Evolutionary conservation across 202 grass and related monocot genomes (phyloP), one percentile per base, ranked within the genome.

Genomic region (Saccharum hybrid): DNA sequence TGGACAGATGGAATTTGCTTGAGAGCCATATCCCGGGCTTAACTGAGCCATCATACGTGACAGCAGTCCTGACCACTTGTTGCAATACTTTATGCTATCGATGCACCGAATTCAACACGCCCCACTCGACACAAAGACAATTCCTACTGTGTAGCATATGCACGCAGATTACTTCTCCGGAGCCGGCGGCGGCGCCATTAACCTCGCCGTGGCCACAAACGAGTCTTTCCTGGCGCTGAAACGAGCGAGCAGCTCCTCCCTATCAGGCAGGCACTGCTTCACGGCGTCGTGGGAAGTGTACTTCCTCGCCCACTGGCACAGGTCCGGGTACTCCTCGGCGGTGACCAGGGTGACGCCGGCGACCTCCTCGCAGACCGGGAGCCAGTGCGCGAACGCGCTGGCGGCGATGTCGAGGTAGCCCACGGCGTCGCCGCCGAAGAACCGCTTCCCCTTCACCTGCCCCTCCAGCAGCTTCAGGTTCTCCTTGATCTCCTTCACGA

Each of bases 401-500:
- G 78, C 65, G 8, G 74, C 80, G 46, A 96, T 31, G 75, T 92
- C 93, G 2, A 91, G 85, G 51, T 87, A 70, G 5, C 93, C 93
- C 18, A 88, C 38, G 28, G 26, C 2, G 11, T 88, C 82, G 9
- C 93, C 93, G 0, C 90, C 90, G 64, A 92, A 94, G 71, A 94
- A 92, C 6, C 51, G 81, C 64, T 64, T 86, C 52, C 81, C 90
- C 28, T 64, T 59, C 71, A 88, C 85, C 81, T 87, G 83, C 23
- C 12, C 64, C 46, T 92, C 87, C n/a, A 92, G 61, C 0, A 83
- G 81, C 15, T 54, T 14, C 12, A 94, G 80, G 72, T 71, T 82
- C 48, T 84, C 72, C 75, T 61, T 86, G 8, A 66, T 56, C 69
- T 90, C 85, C 19, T 6, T 59, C 30, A 74, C 61, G 70, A 43